Evolutionary conservation across 163 green algal genomes (phyloP).

Genomic region (Chlorella variabilis): DNA sequence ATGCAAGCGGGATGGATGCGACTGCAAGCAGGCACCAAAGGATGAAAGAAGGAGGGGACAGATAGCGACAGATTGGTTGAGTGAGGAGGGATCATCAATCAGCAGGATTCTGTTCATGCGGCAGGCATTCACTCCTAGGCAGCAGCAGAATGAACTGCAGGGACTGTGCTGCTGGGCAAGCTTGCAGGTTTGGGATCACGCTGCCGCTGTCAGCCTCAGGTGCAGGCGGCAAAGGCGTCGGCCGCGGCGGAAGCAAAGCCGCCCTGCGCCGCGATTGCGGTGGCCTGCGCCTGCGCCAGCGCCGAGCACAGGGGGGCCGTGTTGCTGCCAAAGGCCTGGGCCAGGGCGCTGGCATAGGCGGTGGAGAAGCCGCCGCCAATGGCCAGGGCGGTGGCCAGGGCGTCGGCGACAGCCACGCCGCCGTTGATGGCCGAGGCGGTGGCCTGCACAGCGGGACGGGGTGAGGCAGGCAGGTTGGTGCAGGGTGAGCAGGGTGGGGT

Average conservation of each 20-base stretch:
- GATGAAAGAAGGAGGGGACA: background rate
- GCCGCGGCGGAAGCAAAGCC: background rate
- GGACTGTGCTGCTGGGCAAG: too few relatives aligned
- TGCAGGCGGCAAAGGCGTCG: background rate
- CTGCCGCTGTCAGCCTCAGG: too few relatives aligned
- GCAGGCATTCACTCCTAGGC: too few relatives aligned
- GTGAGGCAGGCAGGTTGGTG: background rate
- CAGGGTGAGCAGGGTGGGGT: background rate
- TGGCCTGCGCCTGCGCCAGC: background rate
- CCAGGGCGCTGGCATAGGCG: background rate
- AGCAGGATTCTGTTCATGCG: too few relatives aligned
- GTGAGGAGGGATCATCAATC: background rate
- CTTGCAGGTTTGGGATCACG: too few relatives aligned
- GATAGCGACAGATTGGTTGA: background rate
- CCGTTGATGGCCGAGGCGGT: background rate
- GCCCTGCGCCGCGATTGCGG: background rate
- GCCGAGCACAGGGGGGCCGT: background rate
- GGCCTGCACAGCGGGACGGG: too few relatives aligned
- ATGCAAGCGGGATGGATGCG: too few relatives aligned
- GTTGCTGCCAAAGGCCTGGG: slow-evolving; percentile 1
- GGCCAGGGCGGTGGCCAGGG: slow-evolving; percentile 7
- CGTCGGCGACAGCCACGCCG: background rate
- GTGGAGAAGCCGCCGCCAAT: background rate
- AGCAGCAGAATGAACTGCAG: too few relatives aligned
- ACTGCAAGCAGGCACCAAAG: too few relatives aligned